These are phyloP conservation scores for Lasiosphaeriaceae sp. DNA, from an alignment of 495 filamentous ascomycete species.

Conservation along the genomic window DNA sequence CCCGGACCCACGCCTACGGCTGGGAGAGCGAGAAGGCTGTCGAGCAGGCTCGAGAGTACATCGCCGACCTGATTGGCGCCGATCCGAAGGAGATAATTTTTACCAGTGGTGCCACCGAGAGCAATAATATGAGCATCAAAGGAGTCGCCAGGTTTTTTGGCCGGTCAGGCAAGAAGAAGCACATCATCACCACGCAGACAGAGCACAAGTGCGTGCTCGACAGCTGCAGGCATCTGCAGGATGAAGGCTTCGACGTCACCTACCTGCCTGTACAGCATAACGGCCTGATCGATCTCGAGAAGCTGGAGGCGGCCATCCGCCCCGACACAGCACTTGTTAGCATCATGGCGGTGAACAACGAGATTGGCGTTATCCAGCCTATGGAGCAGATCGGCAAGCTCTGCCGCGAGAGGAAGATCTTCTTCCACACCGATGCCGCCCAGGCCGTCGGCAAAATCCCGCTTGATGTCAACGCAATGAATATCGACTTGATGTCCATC, in stretches of 20 bases:
- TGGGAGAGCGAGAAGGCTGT: conserved; percentile 97
- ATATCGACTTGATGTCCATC: conserved; percentile 96
- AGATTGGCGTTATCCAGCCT: conserved; percentile 97
- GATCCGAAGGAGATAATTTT: conserved; percentile 98
- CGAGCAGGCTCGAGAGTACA: conserved; percentile 76
- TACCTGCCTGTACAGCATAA: conserved; percentile 86
- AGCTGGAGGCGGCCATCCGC: conserved; percentile 85
- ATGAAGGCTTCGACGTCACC: conserved; percentile 93
- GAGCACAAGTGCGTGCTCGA: conserved; percentile 99
- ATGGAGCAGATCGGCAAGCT: conserved; percentile 89
- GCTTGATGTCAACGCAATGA: conserved; percentile 92
- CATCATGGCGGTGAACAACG: conserved; percentile 99
- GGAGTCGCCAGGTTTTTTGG: conserved; percentile 95
- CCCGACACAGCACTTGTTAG: conserved; percentile 90
- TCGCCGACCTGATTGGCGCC: conserved; percentile 85
- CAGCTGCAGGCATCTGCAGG: conserved; percentile 92
- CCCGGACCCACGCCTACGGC: conserved; percentile 94
- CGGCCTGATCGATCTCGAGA: conserved; percentile 77
- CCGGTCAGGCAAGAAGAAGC: conserved; percentile 90
- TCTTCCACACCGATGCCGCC: conserved; percentile 97
- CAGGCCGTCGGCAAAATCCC: conserved; percentile 98
- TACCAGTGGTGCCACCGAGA: conserved; percentile 95
- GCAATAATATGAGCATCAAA: conserved; percentile 99
- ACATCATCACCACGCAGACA: conserved; percentile 94
- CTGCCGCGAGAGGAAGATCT: conserved; percentile 86